Evolutionary conservation across 352 stramenopile species (phyloP).

Genomic region (Aphanomyces stellatus): DNA sequence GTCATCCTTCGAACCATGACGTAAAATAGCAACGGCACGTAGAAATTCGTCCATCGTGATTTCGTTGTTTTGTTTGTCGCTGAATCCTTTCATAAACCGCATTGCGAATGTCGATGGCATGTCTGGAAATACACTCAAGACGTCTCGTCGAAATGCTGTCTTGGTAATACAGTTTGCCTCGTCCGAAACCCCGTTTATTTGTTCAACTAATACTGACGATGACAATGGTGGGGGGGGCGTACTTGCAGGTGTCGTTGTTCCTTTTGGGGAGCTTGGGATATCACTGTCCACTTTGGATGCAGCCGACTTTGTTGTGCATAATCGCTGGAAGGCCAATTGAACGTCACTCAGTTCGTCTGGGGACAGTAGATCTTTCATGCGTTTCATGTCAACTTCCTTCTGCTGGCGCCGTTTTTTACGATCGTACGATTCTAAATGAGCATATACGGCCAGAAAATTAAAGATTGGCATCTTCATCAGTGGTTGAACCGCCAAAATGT

Average conservation of each 20-base stretch:
- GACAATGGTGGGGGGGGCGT: neutral
- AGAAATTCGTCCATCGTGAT: slow-evolving; percentile 87
- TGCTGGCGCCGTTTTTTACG: slow-evolving; percentile 75
- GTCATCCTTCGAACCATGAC: slow-evolving; percentile 62
- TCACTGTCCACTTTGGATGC: neutral
- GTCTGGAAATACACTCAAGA: slow-evolving; percentile 81
- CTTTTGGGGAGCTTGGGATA: neutral
- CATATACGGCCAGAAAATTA: slow-evolving; percentile 84
- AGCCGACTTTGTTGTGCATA: slow-evolving; percentile 72
- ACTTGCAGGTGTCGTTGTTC: neutral
- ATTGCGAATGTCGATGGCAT: slow-evolving; percentile 86
- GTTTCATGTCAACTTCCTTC: slow-evolving; percentile 79
- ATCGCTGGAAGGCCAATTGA: slow-evolving; percentile 61
- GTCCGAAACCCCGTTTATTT: too few species aligned
- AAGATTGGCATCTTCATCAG: slow-evolving; percentile 79
- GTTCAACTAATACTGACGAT: too few species aligned
- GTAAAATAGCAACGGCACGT: slow-evolving; percentile 64
- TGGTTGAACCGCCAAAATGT: slow-evolving; percentile 69
- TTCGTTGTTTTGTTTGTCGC: slow-evolving; percentile 68
- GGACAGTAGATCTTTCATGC: slow-evolving; percentile 79
- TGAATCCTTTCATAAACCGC: slow-evolving; percentile 83
- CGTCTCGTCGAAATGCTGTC: slow-evolving; percentile 74
- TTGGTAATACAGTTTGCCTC: slow-evolving; percentile 56
- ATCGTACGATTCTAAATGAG: slow-evolving; percentile 82
- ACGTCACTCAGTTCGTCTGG: slow-evolving; percentile 56